Evolutionary conservation across 169 alveolate genomes (phyloP), one percentile per base, ranked within the genome.

Genomic region (Toxoplasma gondii): DNA sequence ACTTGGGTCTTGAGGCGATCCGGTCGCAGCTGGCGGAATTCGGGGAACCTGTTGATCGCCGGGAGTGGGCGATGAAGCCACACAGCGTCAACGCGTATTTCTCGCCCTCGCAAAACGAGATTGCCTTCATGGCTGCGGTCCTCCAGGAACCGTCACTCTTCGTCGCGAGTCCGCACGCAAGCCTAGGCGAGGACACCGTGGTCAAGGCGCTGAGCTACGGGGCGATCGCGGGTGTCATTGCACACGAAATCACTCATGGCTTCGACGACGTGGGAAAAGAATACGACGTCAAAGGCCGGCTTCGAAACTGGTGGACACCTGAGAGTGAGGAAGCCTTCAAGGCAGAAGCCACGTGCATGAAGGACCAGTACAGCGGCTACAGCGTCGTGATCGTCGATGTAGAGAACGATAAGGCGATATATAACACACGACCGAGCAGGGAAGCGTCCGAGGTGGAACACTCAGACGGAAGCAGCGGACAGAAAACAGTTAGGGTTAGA

Each of bases 211-310:
- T 91, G 87, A 49, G 39, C 45, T 91, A 74, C 88, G 94, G 91
- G n/a, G 90, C 81, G 41, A 24, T 91, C 54, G 94, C 70, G 34
- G 94, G 70, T 2, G 88, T 69, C 41, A 74, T 91, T 53, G 94
- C 82, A 5, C 94, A 91, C 81, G 88, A 91, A 58, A 41, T 91
- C 41, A 39, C 94, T 12, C 94, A 91, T 78, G 94, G 74, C 24
- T 91, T 91, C 54, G 94, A 91, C 70, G 81, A 70, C 81, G 54
- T 22, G 4, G 94, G 94, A 38, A 49, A 31, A 17, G 41, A 91
- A 86, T 70, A 49, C 91, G 94, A 74, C 39, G 94, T 34, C 38
- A 31, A 64, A 7, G 94, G 94, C 9, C 39, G 54, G 36, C 78
- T 91, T 31, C 19, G 91, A 69, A 43, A 43, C 34, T 54, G 87